Conservation (phyloP, 1,284 basidiomycete genomes). For the Leccinum angustisporum region DNA sequence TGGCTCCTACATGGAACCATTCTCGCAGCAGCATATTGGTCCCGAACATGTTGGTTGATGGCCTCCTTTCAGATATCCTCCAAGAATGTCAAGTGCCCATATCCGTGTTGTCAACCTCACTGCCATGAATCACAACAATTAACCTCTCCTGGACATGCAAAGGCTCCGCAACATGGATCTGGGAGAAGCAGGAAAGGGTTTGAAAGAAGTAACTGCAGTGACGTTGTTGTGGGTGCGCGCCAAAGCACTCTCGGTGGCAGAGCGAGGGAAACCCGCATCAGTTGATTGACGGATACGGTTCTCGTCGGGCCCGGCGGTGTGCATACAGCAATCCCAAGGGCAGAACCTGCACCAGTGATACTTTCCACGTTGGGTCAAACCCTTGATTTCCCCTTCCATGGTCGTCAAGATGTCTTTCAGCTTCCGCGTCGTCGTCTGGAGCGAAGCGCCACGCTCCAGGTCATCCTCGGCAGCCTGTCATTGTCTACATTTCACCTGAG, state of each 20-base stretch:
- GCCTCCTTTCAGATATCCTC: too few relatives aligned
- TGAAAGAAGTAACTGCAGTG: constrained; percentile 77
- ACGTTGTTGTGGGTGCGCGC: constrained; percentile 87
- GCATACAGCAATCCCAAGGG: constrained; percentile 34
- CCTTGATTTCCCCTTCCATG: constrained; percentile 49
- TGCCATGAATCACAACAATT: too few relatives aligned
- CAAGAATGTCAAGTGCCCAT: too few relatives aligned
- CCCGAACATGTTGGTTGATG: too few relatives aligned
- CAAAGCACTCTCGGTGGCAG: constrained; percentile 83
- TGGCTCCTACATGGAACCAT: too few relatives aligned
- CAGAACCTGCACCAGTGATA: constrained; percentile 27
- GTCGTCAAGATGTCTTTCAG: constrained; percentile 50
- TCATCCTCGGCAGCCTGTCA: constrained; percentile 47
- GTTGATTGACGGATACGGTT: constrained; percentile 78
- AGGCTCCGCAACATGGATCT: constrained; percentile 24
- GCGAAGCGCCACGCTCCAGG: constrained; percentile 42
- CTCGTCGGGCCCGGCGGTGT: constrained; percentile 66
- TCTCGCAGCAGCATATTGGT: too few relatives aligned
- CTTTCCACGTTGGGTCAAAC: constrained; percentile 20
- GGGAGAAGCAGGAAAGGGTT: constrained; percentile 79
- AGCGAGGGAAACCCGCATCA: constrained; percentile 96
- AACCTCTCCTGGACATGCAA: too few relatives aligned
- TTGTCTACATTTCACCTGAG: constrained; percentile 45
- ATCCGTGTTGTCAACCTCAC: too few relatives aligned
- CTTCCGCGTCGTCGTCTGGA: constrained; percentile 46